Evolutionary conservation across 495 filamentous ascomycete species (phyloP), one percentile per base, ranked within the genome.

Genomic region (Aspergillus kassunensis): DNA sequence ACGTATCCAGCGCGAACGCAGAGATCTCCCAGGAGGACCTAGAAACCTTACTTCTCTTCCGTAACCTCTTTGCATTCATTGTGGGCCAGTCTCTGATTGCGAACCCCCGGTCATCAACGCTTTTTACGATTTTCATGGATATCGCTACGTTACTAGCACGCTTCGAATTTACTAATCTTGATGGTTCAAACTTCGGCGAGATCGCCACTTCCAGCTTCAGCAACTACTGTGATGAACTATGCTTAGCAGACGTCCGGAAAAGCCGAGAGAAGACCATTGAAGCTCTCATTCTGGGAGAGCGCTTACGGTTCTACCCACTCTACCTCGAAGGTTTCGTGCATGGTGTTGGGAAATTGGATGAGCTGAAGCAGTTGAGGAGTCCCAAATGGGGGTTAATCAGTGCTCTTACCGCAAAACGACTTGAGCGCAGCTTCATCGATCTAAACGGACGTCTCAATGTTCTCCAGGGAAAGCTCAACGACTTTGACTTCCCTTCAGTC

Each of bases 251-350:
- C 68, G 85, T 96, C 25, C 78, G 90, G 35, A 71, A 78, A 45
- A 95, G 89, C 65, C 79, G 88, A 9, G 91, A 96, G 62, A 93
- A 95, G 72, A 96, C 90, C 2, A 79, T 97, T 35, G 91, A 98
- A 66, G 89, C 84, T 1, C 78, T 98, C 35, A 78, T 97, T 19
- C 70, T 98, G 34, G 91, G 88, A 27, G 93, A 98, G 70, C 76
- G 80, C 11, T 87, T 97, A 81, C 82, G 83, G 30, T 95, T 82
- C 42, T 84, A 82, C 64, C 76, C 80, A 13, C 79, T 98, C 10
- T 98, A 93, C 61, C 86, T 88, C 51, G 91, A 97, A 61, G 91
- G 86, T 6, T 98, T 96, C 59, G 78, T 91, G 8, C 93, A 98
- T 66, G 89, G 84, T n/a, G 90, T 89, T 12, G 93, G 93, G 21